These are phyloP conservation scores for Drechslerella coelobrocha DNA, from an alignment of 2,329 filamentous ascomycete species.

Conservation along the genomic window DNA sequence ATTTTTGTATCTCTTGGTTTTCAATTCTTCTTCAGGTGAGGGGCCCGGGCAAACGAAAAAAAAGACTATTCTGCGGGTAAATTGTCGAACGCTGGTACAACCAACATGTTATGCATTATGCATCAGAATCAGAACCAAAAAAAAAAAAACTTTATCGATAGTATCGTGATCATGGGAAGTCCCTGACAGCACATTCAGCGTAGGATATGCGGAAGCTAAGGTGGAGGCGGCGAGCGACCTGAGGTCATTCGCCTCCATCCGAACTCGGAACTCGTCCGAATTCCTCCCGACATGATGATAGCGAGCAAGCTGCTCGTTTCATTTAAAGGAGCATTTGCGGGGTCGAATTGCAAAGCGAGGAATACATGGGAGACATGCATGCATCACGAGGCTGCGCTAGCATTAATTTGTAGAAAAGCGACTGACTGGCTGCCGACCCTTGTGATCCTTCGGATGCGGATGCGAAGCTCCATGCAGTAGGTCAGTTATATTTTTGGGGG, in stretches of 20 bases:
- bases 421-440: constrained; percentile 22
- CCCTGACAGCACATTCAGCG: constrained; percentile 19
- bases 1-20: neutral
- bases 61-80: too few species aligned
- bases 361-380: constrained; percentile 18
- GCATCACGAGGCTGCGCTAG: constrained; percentile 44
- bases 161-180: neutral
- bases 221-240: neutral
- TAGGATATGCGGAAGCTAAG: neutral
- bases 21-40: neutral
- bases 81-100: too few species aligned
- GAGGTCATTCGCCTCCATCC: constrained; percentile 39
- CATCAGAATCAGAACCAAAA: too few species aligned
- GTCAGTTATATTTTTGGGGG: constrained; percentile 9
- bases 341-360: constrained; percentile 34
- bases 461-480: constrained; percentile 15
- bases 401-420: constrained; percentile 9
- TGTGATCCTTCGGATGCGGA: constrained; percentile 49
- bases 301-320: neutral
- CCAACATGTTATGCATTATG: too few species aligned
- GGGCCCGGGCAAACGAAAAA: too few species aligned
- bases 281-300: constrained; percentile 42
- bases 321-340: constrained; percentile 27
- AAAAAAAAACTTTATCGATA: too few species aligned
- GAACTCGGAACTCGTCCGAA: constrained; percentile 44